Evolutionary conservation across 2,329 filamentous ascomycete species (phyloP), one percentile per base, ranked within the genome.

Genomic region (Apiospora aurea): DNA sequence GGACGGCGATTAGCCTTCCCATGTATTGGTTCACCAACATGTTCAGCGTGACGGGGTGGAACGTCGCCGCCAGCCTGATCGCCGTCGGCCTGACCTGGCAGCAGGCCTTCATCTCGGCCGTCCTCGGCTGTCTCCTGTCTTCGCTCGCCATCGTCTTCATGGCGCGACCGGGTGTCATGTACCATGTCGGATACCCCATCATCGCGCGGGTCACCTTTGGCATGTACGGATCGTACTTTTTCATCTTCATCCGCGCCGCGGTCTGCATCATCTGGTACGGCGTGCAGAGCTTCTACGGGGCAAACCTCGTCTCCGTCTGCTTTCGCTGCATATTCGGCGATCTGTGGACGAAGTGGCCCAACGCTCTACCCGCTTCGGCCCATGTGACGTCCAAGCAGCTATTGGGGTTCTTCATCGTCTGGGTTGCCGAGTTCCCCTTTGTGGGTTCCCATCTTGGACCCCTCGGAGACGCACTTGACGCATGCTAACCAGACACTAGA

Each of bases 191-290:
- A 69, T 79, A 77, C 73, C 81, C 83, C 16, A 79, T 84, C 14
- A 79, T 83, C 41, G 81, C 79, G 67, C 78, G 83, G 18, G 79
- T 79, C 0, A 78, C 81, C 29, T 82, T 82, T 80, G 83, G 83
- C 21, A 82, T 83, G 76, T 85, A 81, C 77, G 83, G 82, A n/a
- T 79, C 82, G 2, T 83, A 82, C 72, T 83, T 84, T 72, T 80
- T 82, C 72, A 79, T 85, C 57, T 81, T 80, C 73, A 79, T 80
- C 69, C 77, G 80, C 10, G 79, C 78, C 11, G 75, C 79, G 26
- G 76, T 81, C 8, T 79, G 78, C 71, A 78, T 80, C 41, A 79
- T 74, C n/a, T 74, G 73, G 73, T 75, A 73, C 67, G 74, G 74
- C 16, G 76, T 77, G 47, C 76, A 77, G 47, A 76, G 73, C 0